These are phyloP conservation scores for Dissophora globulifera DNA, from an alignment of 192 early-diverging fungal genomes.

Conservation along the genomic window DNA sequence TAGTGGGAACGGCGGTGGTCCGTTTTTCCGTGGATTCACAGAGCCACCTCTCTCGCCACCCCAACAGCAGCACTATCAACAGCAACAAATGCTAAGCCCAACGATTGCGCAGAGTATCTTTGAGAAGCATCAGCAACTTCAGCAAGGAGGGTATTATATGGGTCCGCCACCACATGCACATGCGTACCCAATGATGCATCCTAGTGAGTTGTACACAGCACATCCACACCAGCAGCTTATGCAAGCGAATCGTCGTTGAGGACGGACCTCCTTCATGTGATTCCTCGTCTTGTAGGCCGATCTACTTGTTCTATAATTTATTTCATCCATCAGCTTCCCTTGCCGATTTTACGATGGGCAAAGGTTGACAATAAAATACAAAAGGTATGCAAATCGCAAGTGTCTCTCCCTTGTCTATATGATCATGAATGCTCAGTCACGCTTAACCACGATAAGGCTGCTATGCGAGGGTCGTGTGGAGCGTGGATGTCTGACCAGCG, in stretches of 20 bases:
- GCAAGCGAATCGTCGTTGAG: constrained; percentile 19
- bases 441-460: too few relatives aligned
- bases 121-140: constrained; percentile 9
- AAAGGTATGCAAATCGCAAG: too few relatives aligned
- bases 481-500: too few relatives aligned
- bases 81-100: constrained; percentile 8
- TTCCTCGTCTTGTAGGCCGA: background rate
- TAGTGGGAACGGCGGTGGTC: background rate
- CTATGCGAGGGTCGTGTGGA: too few relatives aligned
- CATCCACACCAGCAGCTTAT: constrained; percentile 32
- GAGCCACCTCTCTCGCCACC: constrained; percentile 7
- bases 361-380: too few relatives aligned
- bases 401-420: too few relatives aligned
- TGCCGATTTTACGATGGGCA: too few relatives aligned
- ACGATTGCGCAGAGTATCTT: background rate
- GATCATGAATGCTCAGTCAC: too few relatives aligned
- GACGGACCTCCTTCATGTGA: background rate
- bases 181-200: constrained; percentile 4
- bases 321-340: too few relatives aligned
- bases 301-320: too few relatives aligned
- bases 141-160: constrained; percentile 27
- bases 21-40: constrained; percentile 12
- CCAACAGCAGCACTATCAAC: constrained; percentile 2
- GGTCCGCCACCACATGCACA: background rate
- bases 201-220: constrained; percentile 7